phyloP scores from a whole-genome alignment of 1,139 yeast genomes.

The Hemisphaericaspora lyxosophila region DNA sequence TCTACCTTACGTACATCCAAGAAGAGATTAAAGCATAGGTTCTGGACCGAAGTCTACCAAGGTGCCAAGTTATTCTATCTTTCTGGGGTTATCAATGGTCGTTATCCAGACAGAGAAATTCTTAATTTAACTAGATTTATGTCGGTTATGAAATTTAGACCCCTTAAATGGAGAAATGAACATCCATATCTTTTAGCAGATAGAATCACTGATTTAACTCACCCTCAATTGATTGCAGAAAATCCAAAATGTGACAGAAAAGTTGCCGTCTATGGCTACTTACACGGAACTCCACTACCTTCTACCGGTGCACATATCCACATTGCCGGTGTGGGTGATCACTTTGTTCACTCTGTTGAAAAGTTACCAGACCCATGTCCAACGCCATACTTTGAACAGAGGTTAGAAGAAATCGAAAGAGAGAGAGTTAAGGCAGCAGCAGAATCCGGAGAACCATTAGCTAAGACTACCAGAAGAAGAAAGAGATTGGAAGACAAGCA shows the following conservation, averaged over 20 bases:
- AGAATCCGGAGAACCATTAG: constrained; percentile 54
- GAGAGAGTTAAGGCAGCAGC: constrained; percentile 65
- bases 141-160: constrained; percentile 96
- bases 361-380: constrained; percentile 98
- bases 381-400: constrained; percentile 88
- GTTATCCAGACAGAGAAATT: constrained; percentile 97
- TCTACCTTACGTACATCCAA: constrained; percentile 89
- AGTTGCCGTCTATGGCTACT: constrained; percentile 88
- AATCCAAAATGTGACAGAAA: constrained; percentile 85
- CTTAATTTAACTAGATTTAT: constrained; percentile 88
- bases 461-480: constrained; percentile 66
- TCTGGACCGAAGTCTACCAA: constrained; percentile 98
- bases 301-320: constrained; percentile 77
- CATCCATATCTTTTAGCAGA: constrained; percentile 94
- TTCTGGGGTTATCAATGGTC: constrained; percentile 94
- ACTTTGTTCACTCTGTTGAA: constrained; percentile 71
- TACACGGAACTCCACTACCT: constrained; percentile 90
- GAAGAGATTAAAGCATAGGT: constrained; percentile 87
- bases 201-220: constrained; percentile 92
- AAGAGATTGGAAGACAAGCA: constrained; percentile 92
- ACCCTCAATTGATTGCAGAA: constrained; percentile 76
- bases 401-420: constrained; percentile 74
- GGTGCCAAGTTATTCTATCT: constrained; percentile 95
- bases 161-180: constrained; percentile 97
- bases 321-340: constrained; percentile 95